Conservation (phyloP, 2,329 filamentous ascomycete genomes). For the Diaporthe capsici region DNA sequence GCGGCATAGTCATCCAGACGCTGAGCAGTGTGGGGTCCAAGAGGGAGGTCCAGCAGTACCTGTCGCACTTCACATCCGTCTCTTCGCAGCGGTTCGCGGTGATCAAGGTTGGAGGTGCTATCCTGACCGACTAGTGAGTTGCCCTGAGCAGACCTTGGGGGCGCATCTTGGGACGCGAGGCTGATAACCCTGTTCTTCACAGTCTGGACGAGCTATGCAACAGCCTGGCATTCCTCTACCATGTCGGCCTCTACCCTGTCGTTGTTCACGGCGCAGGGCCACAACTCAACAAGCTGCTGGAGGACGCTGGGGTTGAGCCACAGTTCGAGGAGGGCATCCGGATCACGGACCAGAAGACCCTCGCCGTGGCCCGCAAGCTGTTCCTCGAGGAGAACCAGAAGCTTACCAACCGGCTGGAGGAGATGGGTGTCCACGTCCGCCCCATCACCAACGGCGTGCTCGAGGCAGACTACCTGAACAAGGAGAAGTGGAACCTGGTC, state of each 20-base stretch:
- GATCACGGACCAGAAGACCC: constrained; percentile 94
- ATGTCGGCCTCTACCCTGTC: constrained; percentile 94
- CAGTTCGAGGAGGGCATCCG: constrained; percentile 97
- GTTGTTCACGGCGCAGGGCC: constrained; percentile 96
- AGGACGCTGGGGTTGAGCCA: constrained; percentile 92
- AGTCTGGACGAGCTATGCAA: constrained; percentile 87
- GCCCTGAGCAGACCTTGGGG: neutral
- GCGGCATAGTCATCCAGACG: constrained; percentile 88
- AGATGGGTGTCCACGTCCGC: constrained; percentile 88
- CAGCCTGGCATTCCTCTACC: constrained; percentile 90
- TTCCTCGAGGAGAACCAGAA: constrained; percentile 97
- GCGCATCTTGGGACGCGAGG: neutral
- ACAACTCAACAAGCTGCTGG: constrained; percentile 91
- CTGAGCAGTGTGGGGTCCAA: constrained; percentile 97
- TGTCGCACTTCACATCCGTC: constrained; percentile 96
- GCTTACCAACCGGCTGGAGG: constrained; percentile 89
- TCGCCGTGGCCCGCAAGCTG: constrained; percentile 89
- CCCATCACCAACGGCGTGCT: constrained; percentile 93
- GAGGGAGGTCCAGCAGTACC: constrained; percentile 96
- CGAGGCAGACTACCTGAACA: constrained; percentile 93
- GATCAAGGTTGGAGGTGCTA: constrained; percentile 97
- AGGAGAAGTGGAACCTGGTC: constrained; percentile 95
- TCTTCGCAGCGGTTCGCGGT: constrained; percentile 98
- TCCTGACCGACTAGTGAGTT: constrained; percentile 83
- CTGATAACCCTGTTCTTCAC: constrained; percentile 27